Conservation (phyloP, 2,329 filamentous ascomycete genomes). For the Xylariomycetidae sp. region DNA sequence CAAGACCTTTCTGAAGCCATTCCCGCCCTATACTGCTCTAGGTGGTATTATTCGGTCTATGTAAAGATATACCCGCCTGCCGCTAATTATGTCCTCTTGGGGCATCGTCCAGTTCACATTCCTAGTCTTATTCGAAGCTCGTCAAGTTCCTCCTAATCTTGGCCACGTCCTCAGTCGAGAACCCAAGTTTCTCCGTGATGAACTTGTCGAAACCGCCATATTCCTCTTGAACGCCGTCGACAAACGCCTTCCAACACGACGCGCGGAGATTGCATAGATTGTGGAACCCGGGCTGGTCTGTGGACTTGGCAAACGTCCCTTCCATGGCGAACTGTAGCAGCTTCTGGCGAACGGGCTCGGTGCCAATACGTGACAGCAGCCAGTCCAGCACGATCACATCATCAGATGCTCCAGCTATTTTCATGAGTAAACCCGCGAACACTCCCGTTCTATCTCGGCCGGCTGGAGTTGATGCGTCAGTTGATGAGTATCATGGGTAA, state of each 20-base stretch:
- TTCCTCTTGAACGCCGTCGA: conserved; percentile 35
- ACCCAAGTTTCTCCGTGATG: conserved; percentile 38
- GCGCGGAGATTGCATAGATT: conserved; percentile 42
- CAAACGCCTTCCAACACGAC: conserved; percentile 42
- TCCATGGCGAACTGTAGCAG: conserved; percentile 38
- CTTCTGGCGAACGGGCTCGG: conserved; percentile 44
- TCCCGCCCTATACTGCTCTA: too few species aligned
- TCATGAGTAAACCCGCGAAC: conserved; percentile 44
- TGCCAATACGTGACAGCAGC: conserved; percentile 49
- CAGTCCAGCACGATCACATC: conserved; percentile 45
- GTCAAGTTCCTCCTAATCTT: conserved; percentile 44
- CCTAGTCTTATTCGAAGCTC: conserved; percentile 3
- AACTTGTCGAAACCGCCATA: conserved; percentile 49
- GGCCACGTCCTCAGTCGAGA: conserved; percentile 40
- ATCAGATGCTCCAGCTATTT: conserved; percentile 41
- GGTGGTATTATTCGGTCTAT: too few species aligned
- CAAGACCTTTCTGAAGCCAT: too few species aligned
- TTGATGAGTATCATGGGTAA: background rate
- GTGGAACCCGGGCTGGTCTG: conserved; percentile 42
- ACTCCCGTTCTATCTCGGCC: conserved; percentile 53
- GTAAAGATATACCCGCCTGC: too few species aligned
- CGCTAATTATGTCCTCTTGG: too few species aligned
- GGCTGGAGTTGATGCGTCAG: conserved; percentile 28
- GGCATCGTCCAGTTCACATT: too few species aligned
- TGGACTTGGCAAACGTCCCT: conserved; percentile 30